Evolutionary conservation across 352 stramenopile species (phyloP).

Genomic region (Pythium oligandrum): DNA sequence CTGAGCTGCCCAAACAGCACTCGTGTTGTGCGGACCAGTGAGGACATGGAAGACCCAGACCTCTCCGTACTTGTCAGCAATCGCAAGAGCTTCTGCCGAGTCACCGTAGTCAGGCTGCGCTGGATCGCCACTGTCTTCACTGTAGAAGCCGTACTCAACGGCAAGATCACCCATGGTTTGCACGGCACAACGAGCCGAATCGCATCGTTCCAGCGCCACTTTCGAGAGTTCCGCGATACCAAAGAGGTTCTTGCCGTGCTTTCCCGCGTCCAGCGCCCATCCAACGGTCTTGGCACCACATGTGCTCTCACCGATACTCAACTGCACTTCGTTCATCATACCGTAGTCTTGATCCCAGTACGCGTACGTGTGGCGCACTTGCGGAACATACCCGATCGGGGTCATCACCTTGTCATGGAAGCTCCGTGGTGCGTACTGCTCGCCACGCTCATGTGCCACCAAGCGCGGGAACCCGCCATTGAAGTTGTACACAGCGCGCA

Average conservation of each 20-base stretch:
- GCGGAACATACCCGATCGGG: slow-evolving; percentile 83
- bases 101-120: slow-evolving; percentile 49
- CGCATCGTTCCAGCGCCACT: slow-evolving; percentile 87
- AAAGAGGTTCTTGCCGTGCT: slow-evolving; percentile 84
- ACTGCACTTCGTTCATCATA: slow-evolving; percentile 93
- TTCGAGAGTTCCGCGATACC: slow-evolving; percentile 88
- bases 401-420: slow-evolving; percentile 25
- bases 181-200: slow-evolving; percentile 74
- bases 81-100: slow-evolving; percentile 81
- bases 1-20: slow-evolving; percentile 92
- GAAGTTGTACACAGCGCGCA: slow-evolving; percentile 67
- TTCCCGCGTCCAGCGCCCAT: slow-evolving; percentile 43
- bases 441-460: slow-evolving; percentile 61
- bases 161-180: slow-evolving; percentile 91
- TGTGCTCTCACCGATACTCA: slow-evolving; percentile 94
- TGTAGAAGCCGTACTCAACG: slow-evolving; percentile 92
- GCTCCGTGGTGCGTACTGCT: slow-evolving; percentile 45
- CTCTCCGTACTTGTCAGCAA: slow-evolving; percentile 85
- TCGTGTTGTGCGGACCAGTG: slow-evolving; percentile 79
- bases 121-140: slow-evolving; percentile 78
- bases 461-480: slow-evolving; percentile 69
- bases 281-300: slow-evolving; percentile 81
- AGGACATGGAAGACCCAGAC: slow-evolving; percentile 95
- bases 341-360: slow-evolving; percentile 94
- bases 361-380: slow-evolving; percentile 89